Evolutionary conservation across 768 basidiomycete species (phyloP).

Genomic region (Kwoniella dendrophila): DNA sequence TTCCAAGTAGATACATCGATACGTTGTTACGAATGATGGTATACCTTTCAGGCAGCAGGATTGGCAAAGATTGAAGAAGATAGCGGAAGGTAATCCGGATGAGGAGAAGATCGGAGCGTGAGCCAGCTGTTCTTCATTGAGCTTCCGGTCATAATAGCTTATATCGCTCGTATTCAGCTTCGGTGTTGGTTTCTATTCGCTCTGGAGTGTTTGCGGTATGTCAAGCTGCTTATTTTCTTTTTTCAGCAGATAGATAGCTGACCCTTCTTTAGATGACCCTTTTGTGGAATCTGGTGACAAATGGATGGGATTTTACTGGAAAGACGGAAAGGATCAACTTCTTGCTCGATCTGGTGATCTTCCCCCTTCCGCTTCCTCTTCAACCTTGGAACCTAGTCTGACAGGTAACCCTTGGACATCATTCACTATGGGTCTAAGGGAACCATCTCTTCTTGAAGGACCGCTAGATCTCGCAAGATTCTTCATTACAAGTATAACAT

Average conservation of each 20-base stretch:
- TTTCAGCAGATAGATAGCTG: neutral
- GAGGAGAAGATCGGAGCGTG: conserved; percentile 90
- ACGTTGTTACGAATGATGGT: conserved; percentile 88
- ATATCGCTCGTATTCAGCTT: conserved; percentile 61
- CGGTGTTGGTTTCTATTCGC: conserved; percentile 51
- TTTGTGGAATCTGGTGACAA: conserved; percentile 63
- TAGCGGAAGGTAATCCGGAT: conserved; percentile 93
- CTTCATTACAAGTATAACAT: conserved; percentile 85
- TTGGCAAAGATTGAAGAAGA: conserved; percentile 87
- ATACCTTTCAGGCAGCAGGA: conserved; percentile 78
- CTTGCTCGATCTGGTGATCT: conserved; percentile 77
- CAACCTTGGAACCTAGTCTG: conserved; percentile 54
- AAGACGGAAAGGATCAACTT: conserved; percentile 85
- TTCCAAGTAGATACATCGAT: conserved; percentile 66
- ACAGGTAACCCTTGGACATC: conserved; percentile 70
- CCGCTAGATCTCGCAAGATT: conserved; percentile 85
- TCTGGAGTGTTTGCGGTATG: conserved; percentile 50
- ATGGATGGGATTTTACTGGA: conserved; percentile 98
- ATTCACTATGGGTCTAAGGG: conserved; percentile 85
- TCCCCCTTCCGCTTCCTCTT: conserved; percentile 32
- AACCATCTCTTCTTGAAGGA: conserved; percentile 72
- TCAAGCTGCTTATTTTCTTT: neutral
- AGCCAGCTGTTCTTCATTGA: conserved; percentile 46
- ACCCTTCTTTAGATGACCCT: conserved; percentile 44
- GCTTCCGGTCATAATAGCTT: neutral